These are phyloP conservation scores for Pseudopyrenochaeta lycopersici DNA, from an alignment of 2,329 filamentous ascomycete genomes.

Conservation along the genomic window DNA sequence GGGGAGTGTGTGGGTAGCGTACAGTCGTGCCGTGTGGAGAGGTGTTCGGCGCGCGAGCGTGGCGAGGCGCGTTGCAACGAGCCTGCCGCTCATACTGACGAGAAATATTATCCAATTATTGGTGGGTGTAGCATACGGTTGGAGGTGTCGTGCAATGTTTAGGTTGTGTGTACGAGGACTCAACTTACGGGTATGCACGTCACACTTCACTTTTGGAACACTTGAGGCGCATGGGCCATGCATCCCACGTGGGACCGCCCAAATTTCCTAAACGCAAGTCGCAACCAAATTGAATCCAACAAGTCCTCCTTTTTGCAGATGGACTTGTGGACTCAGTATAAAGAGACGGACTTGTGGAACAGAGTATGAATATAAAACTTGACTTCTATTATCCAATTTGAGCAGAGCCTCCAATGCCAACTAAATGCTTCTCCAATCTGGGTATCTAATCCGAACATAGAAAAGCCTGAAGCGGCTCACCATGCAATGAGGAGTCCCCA, in stretches of 20 bases:
- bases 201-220: constrained; percentile 21
- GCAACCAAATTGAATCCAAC: no score
- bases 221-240: constrained; percentile 7
- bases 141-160: not conserved
- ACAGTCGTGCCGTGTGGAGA: constrained; percentile 66
- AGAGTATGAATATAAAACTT: no score
- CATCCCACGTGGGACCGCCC: constrained; percentile 13
- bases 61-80: constrained; percentile 76
- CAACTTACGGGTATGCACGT: constrained; percentile 23
- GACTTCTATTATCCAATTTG: no score
- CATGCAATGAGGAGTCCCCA: not conserved
- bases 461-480: not conserved
- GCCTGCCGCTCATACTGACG: constrained; percentile 72
- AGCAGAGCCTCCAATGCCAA: not conserved
- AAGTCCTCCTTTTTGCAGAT: no score
- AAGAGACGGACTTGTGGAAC: no score
- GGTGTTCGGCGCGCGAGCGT: constrained; percentile 71
- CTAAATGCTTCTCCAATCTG: not conserved
- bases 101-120: constrained; percentile 10
- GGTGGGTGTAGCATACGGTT: constrained; percentile 27
- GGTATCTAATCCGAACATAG: not conserved
- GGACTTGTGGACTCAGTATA: no score
- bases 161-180: constrained; percentile 5
- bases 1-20: constrained; percentile 42
- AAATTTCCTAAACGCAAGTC: not conserved